Evolutionary conservation across 1,284 basidiomycete species (phyloP).

Genomic region (Boletus semigastroideus): DNA sequence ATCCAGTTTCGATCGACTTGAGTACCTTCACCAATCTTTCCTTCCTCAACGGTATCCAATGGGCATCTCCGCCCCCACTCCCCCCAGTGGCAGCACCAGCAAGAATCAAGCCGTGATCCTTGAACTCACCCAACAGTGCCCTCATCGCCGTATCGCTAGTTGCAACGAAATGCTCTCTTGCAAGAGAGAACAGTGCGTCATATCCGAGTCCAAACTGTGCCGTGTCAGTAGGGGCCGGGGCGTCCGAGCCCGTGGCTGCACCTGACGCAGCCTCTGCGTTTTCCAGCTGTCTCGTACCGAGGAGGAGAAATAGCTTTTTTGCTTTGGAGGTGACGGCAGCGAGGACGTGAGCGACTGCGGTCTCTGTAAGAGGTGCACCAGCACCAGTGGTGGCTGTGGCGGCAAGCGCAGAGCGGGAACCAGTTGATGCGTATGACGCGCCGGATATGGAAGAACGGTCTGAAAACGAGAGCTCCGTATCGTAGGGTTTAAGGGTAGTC

Average conservation of each 20-base stretch:
- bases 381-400: slow-evolving; percentile 33
- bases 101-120: slow-evolving; percentile 83
- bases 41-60: slow-evolving; percentile 84
- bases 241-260: slow-evolving; percentile 33
- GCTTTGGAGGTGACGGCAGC: slow-evolving; percentile 86
- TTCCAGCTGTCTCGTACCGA: slow-evolving; percentile 66
- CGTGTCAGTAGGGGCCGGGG: slow-evolving; percentile 15
- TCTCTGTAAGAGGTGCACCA: slow-evolving; percentile 63
- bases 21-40: slow-evolving; percentile 55
- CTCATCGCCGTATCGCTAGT: slow-evolving; percentile 82
- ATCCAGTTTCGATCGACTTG: slow-evolving; percentile 26
- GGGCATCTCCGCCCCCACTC: slow-evolving; percentile 48
- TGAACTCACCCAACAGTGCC: slow-evolving; percentile 83
- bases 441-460: slow-evolving; percentile 65
- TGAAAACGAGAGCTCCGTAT: slow-evolving; percentile 69
- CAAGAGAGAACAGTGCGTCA: slow-evolving; percentile 61
- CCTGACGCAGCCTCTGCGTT: slow-evolving; percentile 33
- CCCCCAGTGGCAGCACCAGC: slow-evolving; percentile 31
- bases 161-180: slow-evolving; percentile 81
- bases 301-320: slow-evolving; percentile 71
- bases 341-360: slow-evolving; percentile 80
- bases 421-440: slow-evolving; percentile 40
- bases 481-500: slow-evolving; percentile 81
- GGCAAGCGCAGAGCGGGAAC: slow-evolving; percentile 38
- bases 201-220: slow-evolving; percentile 57